Evolutionary conservation across 2,329 filamentous ascomycete species (phyloP), one percentile per base, ranked within the genome.

Genomic region (Sporothrix phasma): DNA sequence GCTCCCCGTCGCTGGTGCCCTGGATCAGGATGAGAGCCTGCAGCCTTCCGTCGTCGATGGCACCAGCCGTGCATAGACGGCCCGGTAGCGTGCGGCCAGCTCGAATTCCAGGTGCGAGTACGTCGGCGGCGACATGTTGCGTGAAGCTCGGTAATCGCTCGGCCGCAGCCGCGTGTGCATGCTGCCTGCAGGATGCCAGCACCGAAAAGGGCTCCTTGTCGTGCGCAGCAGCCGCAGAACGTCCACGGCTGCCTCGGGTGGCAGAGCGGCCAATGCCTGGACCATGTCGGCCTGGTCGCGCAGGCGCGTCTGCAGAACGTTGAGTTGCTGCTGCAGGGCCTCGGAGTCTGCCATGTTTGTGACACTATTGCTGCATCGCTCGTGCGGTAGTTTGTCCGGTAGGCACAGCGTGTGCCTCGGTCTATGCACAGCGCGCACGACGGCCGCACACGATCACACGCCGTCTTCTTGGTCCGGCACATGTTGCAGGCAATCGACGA

Each of bases 401-500:
- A 64, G 6, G 58, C 46, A 19, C 64, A 64, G 17, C 39, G 45
- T 13, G 45, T 10, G 15, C 62, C 62, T 3, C 64, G 46, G 31
- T 66, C 56, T 6, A 56, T 62, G 45, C 65, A 66, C 5, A 54
- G 49, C 41, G 65, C 56, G 39, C 65, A 66, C 2, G 49, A 49
- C 10, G 65, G 65, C 15, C 60, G 51, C 7, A 47, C 19, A 13
- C 58, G 49, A 34, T 66, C 62, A 8, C 65, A 66, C 0, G 59
- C 59, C 2, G 62, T 66, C 37, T 64, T 66, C 24, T 62, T 66
- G 1, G 65, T 29, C 15, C 65, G 65, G 39, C 65, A 66, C 37
- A 39, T 51, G 45, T 66, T 64, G 51, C 65, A 66, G 24, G 62
- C 65, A 19, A 65, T 65, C 7, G 59, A 56, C 19, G 63, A 37